Evolutionary conservation across 1,284 basidiomycete genomes (phyloP), one percentile per base, ranked within the genome.

Genomic region (Microbotryum saponariae): DNA sequence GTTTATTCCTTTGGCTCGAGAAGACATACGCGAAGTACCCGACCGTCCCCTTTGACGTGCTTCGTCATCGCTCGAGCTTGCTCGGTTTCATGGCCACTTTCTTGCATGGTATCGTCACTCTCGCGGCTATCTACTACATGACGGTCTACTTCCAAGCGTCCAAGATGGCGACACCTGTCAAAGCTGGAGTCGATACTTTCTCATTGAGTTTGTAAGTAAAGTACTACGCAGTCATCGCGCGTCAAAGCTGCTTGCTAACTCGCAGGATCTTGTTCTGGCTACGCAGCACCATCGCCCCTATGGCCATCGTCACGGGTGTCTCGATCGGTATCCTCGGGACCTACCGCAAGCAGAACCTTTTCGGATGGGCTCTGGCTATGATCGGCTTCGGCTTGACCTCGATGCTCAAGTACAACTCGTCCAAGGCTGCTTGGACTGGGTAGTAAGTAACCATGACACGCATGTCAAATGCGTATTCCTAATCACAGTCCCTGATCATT

Each of bases 351-450:
- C 71, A 74, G 54, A 75, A 73, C 27, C 75, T 73, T 66, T 20
- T 42, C 14, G 64, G 59, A n/a, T 58, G 71, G 72, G 57, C 64
- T 1, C 55, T 75, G 16, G 4, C 65, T 16, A 60, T 58, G 2
- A 51, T 67, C 21, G 74, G 74, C 0, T 63, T 65, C 48, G 74
- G 70, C 8, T 59, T 70, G 1, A 67, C 81, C 45, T 76, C 73
- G 6, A 73, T 77, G 0, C 61, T 81, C 20, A 70, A 75, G 8
- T 73, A 71, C 0, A 69, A 76, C 31, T 77, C 76, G 1, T 37
- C 68, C 0, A 67, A 67, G 4, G 74, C 70, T 0, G 67, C 72
- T 20, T 66, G 67, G 64, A 54, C 52, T 1, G 50, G 52, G 14
- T 58, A 54, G 65, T 62, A 18, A 29, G 62, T 42, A 21, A 3